These are phyloP conservation scores for Puya raimondii DNA, from an alignment of 176 grass and related monocot genomes.

Conservation along the genomic window DNA sequence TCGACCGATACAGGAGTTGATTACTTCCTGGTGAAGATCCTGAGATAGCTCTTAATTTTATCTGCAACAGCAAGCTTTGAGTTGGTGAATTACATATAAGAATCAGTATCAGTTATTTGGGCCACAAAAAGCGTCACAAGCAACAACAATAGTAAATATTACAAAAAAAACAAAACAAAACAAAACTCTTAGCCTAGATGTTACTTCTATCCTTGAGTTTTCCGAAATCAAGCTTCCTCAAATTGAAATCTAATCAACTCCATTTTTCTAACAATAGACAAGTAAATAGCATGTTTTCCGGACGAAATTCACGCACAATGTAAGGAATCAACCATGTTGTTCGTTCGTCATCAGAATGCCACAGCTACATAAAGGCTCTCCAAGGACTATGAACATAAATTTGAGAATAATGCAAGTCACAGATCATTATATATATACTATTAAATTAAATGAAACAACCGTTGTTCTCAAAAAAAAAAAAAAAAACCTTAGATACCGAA, in stretches of 20 bases:
- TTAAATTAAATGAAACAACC: too few species aligned
- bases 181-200: too few species aligned
- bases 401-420: too few species aligned
- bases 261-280: too few species aligned
- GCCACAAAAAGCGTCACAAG: neutral
- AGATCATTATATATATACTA: too few species aligned
- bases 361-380: neutral
- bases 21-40: constrained; percentile 26
- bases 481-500: too few species aligned
- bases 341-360: neutral
- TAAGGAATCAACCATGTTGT: neutral
- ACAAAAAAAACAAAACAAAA: neutral
- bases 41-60: constrained; percentile 25
- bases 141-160: neutral
- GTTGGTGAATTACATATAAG: neutral
- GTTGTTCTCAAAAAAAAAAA: too few species aligned
- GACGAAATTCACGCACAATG: neutral
- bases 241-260: neutral
- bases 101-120: neutral
- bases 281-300: neutral
- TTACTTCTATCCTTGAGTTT: too few species aligned
- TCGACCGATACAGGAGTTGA: constrained; percentile 32
- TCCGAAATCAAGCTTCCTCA: too few species aligned
- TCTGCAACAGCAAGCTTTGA: constrained; percentile 9
- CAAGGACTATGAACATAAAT: too few species aligned